Evolutionary conservation across 2,329 filamentous ascomycete species (phyloP), one percentile per base, ranked within the genome.

Genomic region (Fusarium sp.): DNA sequence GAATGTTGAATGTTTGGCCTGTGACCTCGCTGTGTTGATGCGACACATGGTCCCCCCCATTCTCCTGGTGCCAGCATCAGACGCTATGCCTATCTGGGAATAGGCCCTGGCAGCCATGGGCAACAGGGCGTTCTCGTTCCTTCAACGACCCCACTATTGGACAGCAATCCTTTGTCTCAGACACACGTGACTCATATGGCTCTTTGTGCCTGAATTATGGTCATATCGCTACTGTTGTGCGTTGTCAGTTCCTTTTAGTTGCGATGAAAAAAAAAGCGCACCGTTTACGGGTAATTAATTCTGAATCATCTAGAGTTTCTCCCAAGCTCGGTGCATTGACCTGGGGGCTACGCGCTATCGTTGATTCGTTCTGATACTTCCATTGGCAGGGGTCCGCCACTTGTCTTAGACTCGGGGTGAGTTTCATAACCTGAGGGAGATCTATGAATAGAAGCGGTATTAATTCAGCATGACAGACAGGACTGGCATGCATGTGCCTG

Each of bases 31-130:
- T 74, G 69, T 74, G 69, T 74, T 74, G 72, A 74, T 74, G 72
- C 72, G 72, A 73, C 72, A 70, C 70, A 64, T 71, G 54, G 68
- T 65, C 62, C 66, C 72, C 29, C 72, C 72, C 72, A 69, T 73
- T 74, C 69, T 72, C 71, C 63, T 69, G 70, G 63, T 58, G 55
- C 62, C 64, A 57, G 61, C 64, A 67, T 63, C 46, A 49, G 48
- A 50, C 58, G 49, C 71, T 69, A 71, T 53, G 10, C 75, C 58
- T 18, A 9, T 63, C 72, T 29, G 4, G 71, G 73, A 10, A 55
- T 71, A 50, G 75, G 35, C 21, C 33, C 23, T 75, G 62, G 74
- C 72, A 75, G 69, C 74, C 74, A 76, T 76, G 72, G 74, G 75
- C 75, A 76, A 76, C 75, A 75, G 48, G 64, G 45, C 65, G 55